phyloP scores from a whole-genome alignment of 345 rosid genomes.

The Hibiscus tridactylites region DNA sequence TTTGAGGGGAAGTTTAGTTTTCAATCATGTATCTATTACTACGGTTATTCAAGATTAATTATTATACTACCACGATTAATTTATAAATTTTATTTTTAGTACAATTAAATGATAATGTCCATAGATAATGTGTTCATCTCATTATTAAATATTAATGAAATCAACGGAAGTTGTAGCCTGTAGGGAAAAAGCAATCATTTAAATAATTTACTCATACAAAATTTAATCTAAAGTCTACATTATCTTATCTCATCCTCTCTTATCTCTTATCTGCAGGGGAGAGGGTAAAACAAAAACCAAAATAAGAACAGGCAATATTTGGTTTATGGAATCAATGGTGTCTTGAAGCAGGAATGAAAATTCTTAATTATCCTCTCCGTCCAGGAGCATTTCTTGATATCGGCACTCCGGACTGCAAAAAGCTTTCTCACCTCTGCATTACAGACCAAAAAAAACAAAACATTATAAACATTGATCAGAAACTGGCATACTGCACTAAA shows the following conservation, averaged over 20 bases:
- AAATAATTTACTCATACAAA: not conserved
- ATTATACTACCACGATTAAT: too few relatives aligned
- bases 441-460: not conserved
- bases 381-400: slow-evolving; percentile 59
- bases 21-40: slow-evolving; percentile 15
- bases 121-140: too few relatives aligned
- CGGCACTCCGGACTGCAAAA: slow-evolving; percentile 82
- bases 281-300: slow-evolving; percentile 4
- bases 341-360: not conserved
- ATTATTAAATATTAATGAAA: not conserved
- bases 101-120: too few relatives aligned
- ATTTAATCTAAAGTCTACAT: slow-evolving; percentile 12
- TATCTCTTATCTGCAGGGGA: slow-evolving; percentile 21
- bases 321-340: not conserved
- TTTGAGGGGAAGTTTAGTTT: not conserved
- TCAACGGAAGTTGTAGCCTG: too few relatives aligned
- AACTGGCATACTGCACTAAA: not conserved
- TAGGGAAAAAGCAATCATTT: slow-evolving; percentile 5
- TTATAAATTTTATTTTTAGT: too few relatives aligned
- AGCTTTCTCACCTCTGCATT: slow-evolving; percentile 76
- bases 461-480: not conserved
- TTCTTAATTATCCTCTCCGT: slow-evolving; percentile 26
- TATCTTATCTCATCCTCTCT: slow-evolving; percentile 25
- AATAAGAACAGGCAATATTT: too few relatives aligned
- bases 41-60: too few relatives aligned